Percentiles rank a stretch among this genome's conserved stretches.
Conservation (phyloP, 371 early-diverging fungal species). For the Amoeboaphelidium protococcarum region DNA sequence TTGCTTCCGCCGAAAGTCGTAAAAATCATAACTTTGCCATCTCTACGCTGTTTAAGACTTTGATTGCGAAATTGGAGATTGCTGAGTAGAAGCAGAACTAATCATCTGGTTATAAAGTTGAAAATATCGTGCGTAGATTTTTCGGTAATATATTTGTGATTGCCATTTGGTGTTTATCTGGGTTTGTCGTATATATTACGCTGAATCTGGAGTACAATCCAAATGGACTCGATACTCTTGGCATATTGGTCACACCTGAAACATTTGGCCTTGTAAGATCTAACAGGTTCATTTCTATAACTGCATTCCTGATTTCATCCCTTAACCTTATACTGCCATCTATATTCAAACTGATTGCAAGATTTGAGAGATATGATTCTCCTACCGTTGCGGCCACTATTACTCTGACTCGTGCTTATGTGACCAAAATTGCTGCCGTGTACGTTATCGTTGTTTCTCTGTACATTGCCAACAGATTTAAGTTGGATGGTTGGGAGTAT, state of each 20-base stretch:
- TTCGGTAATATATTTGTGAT: neutral
- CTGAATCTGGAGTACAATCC: neutral
- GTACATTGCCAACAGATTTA: neutral
- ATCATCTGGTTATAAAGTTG: neutral
- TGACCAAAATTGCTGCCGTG: conserved; percentile 5
- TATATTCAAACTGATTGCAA: conserved; percentile 1
- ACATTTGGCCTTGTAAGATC: neutral
- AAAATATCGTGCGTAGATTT: neutral
- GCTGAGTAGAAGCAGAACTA: neutral
- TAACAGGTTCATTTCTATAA: neutral
- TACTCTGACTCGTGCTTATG: neutral
- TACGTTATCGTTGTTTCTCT: conserved; percentile 3
- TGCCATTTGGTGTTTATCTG: neutral
- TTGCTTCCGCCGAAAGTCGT: neutral
- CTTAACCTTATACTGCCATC: conserved; percentile 3
- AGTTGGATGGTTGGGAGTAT: conserved; percentile 4
- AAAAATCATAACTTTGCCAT: conserved; percentile 3
- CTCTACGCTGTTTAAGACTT: neutral
- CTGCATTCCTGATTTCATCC: conserved; percentile 2
- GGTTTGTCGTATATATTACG: neutral
- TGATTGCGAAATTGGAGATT: neutral
- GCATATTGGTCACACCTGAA: too few species aligned
- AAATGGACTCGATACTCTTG: too few species aligned
- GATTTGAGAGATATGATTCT: conserved; percentile 2
- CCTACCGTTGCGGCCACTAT: neutral